These are phyloP conservation scores for Dacryopinax spathularia DNA, from an alignment of 768 basidiomycete genomes.

Conservation along the genomic window DNA sequence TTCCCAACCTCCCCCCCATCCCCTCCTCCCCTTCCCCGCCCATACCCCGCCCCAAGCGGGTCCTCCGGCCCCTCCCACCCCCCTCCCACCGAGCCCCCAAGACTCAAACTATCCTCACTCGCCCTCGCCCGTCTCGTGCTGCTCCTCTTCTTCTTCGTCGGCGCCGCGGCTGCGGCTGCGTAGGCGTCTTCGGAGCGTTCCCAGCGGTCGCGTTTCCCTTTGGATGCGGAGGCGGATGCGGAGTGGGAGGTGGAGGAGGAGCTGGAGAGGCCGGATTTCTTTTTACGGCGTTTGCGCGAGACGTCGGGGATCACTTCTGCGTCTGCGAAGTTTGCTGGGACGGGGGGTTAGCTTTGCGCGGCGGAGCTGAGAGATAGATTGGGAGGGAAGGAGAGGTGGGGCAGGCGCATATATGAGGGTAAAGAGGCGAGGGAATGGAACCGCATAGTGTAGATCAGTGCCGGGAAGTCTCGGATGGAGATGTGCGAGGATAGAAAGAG, in stretches of 20 bases:
- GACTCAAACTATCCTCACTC: conserved; percentile 19
- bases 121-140: conserved; percentile 35
- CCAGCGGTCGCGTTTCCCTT: conserved; percentile 77
- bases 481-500: too few species aligned
- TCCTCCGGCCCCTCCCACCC: conserved; percentile 31
- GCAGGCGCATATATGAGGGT: too few species aligned
- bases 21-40: conserved; percentile 20
- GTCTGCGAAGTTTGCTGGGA: conserved; percentile 63
- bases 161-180: conserved; percentile 20
- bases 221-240: conserved; percentile 17
- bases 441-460: too few species aligned
- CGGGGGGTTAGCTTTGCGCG: background rate
- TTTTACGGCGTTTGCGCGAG: conserved; percentile 34
- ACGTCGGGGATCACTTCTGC: conserved; percentile 23
- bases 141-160: conserved; percentile 52
- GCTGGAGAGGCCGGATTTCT: too few species aligned
- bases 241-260: too few species aligned
- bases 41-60: conserved; percentile 60
- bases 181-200: conserved; percentile 79
- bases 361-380: background rate
- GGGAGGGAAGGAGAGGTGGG: background rate
- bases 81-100: conserved; percentile 21
- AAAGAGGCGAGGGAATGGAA: too few species aligned
- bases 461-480: too few species aligned
- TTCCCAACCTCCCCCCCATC: conserved; percentile 14